Percentiles rank a stretch among this genome's conserved stretches.
Conservation (phyloP, 305 asterid genomes). For the Fraxinus nigra region DNA sequence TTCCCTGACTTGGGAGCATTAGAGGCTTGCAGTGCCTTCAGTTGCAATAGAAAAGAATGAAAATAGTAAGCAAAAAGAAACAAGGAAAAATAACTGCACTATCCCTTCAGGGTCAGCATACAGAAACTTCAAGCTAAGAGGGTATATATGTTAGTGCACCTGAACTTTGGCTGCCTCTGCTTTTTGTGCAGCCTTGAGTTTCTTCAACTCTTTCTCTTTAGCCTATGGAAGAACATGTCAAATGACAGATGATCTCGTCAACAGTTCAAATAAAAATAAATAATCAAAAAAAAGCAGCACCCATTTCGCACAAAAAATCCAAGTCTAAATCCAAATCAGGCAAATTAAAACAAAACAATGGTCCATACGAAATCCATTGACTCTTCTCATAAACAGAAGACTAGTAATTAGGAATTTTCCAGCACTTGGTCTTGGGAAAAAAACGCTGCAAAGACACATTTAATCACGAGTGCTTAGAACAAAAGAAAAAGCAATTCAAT, state of each 20-base stretch:
- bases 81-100: background rate
- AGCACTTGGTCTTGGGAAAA: background rate
- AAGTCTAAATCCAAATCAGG: background rate
- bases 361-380: background rate
- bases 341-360: background rate
- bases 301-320: background rate
- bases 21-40: slow-evolving; percentile 65
- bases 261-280: background rate
- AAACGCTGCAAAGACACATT: background rate
- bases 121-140: background rate
- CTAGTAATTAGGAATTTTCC: background rate
- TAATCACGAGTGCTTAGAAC: background rate
- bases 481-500: background rate
- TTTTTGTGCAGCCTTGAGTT: slow-evolving; percentile 81
- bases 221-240: slow-evolving; percentile 49
- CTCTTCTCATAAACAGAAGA: background rate
- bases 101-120: background rate
- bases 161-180: slow-evolving; percentile 87
- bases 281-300: background rate
- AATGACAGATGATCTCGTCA: background rate
- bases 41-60: slow-evolving; percentile 11
- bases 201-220: slow-evolving; percentile 77
- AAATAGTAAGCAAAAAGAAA: background rate
- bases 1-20: slow-evolving; percentile 60
- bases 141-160: slow-evolving; percentile 32